These are phyloP conservation scores for Leccinum pellstonianum DNA, from an alignment of 768 basidiomycete genomes.

Conservation along the genomic window DNA sequence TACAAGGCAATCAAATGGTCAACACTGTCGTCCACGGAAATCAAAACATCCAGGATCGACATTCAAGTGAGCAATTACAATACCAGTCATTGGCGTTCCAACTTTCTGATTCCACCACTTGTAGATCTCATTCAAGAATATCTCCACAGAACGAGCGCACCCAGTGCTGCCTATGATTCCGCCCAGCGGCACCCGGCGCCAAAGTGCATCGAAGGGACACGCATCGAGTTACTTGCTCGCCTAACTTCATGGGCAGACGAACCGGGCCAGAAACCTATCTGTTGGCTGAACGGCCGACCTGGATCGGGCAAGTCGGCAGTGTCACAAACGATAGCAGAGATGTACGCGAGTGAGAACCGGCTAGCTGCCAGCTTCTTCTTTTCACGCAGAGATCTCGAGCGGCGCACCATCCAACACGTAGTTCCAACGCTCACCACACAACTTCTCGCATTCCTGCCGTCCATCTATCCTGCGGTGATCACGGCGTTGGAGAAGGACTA, in stretches of 20 bases:
- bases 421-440: slow-evolving; percentile 34
- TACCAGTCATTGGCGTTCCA: background rate
- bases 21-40: slow-evolving; percentile 20
- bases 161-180: slow-evolving; percentile 18
- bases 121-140: slow-evolving; percentile 12
- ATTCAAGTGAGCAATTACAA: slow-evolving; percentile 1
- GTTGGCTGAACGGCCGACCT: slow-evolving; percentile 17
- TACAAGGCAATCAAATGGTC: slow-evolving; percentile 8
- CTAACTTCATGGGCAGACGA: slow-evolving; percentile 17
- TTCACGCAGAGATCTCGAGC: slow-evolving; percentile 27
- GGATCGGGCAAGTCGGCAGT: slow-evolving; percentile 5
- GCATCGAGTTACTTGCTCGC: slow-evolving; percentile 17
- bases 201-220: slow-evolving; percentile 26
- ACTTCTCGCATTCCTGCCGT: slow-evolving; percentile 23
- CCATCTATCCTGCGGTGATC: slow-evolving; percentile 21
- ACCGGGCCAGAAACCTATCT: slow-evolving; percentile 9
- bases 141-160: slow-evolving; percentile 18
- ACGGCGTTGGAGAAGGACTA: slow-evolving; percentile 24
- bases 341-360: slow-evolving; percentile 15
- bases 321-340: slow-evolving; percentile 33
- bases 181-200: slow-evolving; percentile 15
- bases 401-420: slow-evolving; percentile 24
- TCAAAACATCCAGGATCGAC: slow-evolving; percentile 15
- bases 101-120: background rate
- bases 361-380: slow-evolving; percentile 39